Evolutionary conservation across 345 rosid species (phyloP).

Genomic region (Fremontodendron californicum): DNA sequence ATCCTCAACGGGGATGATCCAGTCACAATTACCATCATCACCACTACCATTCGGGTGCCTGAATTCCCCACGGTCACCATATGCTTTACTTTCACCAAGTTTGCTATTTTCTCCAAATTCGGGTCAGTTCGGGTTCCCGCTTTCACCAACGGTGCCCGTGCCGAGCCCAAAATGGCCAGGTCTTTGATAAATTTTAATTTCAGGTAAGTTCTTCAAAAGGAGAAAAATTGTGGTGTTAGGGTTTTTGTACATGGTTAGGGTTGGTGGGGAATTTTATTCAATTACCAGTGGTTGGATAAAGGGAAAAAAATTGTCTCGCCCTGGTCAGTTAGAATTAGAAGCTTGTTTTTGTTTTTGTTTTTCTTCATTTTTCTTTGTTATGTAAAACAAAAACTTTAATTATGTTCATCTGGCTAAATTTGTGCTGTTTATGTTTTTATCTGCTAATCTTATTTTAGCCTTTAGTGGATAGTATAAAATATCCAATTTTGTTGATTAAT

Average conservation of each 20-base stretch:
- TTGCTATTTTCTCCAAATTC: constrained; percentile 58
- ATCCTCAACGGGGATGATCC: constrained; percentile 14
- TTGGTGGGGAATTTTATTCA: constrained; percentile 12
- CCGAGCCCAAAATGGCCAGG: constrained; percentile 68
- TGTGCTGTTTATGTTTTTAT: neutral
- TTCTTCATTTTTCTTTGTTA: neutral
- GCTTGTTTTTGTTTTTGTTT: neutral
- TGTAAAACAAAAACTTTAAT: constrained; percentile 8
- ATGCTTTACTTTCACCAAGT: constrained; percentile 59
- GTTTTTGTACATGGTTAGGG: constrained; percentile 23
- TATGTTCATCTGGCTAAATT: constrained; percentile 1
- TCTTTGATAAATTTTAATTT: constrained; percentile 28
- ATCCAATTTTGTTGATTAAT: neutral
- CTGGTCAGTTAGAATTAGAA: constrained; percentile 11
- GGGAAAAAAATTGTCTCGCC: neutral
- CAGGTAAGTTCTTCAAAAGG: neutral
- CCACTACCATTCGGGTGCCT: constrained; percentile 68
- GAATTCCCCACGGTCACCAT: constrained; percentile 69
- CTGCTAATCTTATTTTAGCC: neutral
- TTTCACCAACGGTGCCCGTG: constrained; percentile 71
- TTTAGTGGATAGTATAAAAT: neutral
- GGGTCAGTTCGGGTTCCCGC: constrained; percentile 54
- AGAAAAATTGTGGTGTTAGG: neutral
- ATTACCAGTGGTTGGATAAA: constrained; percentile 17
- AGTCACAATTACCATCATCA: constrained; percentile 40